Base-by-base conservation (phyloP, 805 yeast genomes). In the Osmozyma mogii region DNA sequence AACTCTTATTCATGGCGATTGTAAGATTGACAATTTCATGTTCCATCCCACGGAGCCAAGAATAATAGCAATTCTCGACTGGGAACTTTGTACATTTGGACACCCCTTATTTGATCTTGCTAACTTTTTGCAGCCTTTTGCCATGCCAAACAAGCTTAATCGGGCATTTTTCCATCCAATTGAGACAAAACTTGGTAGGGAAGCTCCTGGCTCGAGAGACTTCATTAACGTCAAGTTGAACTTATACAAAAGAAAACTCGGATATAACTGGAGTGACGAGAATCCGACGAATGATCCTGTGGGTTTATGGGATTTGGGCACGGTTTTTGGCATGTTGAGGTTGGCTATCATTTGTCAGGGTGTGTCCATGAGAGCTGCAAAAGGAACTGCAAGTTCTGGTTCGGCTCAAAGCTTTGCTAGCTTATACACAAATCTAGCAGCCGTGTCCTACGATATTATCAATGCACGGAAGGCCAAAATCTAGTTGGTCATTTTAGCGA, bases 21-120 rank as follows among this genome's bases (percentile, higher is more conserved):
- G 69, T 65, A 70, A 76, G 56, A 61, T 70, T 44, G 79, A 81
- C 61, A 65, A 80, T 55, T 58, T 80, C 38, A 65, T 81, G 19
- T 69, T 70, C 54, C 68, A 78, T 50, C 75, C 74, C 39, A 65
- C 63, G 1, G 59, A 63, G 26, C 65, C 66, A 13, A 47, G 49
- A 25, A 72, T 75, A 3, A 52, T 68, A 28, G 79, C 80, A 0
- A 70, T 75, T 3, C 54, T 75, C 24, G 82, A 75, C 44, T 75
- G 83, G 83, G 83, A 75, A 45, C 52, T 75, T 22, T 72, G 79
- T 38, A 75, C 82, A 0, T 56, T 71, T 34, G 83, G 83, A 0
- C 78, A 75, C 40, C 83, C 83, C 1, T 47, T 75, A 25, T 75
- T 77, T 35, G 83, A 75, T 41, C 52, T 75, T 17, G 70, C 78